phyloP scores from a whole-genome alignment of 1,284 basidiomycete genomes.

The Heterobasidion occidentale region DNA sequence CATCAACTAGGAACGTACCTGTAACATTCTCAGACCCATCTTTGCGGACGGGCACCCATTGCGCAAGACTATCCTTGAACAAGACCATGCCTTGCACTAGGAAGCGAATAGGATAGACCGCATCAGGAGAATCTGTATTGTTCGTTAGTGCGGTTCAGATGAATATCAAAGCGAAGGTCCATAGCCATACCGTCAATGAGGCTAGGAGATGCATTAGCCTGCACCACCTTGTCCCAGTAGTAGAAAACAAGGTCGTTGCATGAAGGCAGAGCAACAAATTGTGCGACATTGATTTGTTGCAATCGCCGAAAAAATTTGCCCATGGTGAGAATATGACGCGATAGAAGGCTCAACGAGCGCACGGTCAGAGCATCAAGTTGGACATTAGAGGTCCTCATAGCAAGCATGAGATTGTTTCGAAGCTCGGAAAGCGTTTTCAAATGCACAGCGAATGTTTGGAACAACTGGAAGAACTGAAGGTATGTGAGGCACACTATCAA shows the following conservation, averaged over 20 bases:
- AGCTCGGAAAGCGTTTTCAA: slow-evolving; percentile 45
- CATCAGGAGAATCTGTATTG: slow-evolving; percentile 36
- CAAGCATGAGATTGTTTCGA: slow-evolving; percentile 31
- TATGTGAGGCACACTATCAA: neutral
- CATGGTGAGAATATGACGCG: slow-evolving; percentile 58
- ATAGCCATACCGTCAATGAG: slow-evolving; percentile 45
- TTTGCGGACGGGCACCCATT: slow-evolving; percentile 60
- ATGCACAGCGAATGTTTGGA: slow-evolving; percentile 48
- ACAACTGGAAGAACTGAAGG: slow-evolving; percentile 50
- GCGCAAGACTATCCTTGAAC: slow-evolving; percentile 77
- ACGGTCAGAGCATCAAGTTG: slow-evolving; percentile 20
- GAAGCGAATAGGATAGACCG: slow-evolving; percentile 69
- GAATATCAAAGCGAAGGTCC: neutral
- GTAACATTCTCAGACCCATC: slow-evolving; percentile 51
- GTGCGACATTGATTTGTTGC: slow-evolving; percentile 50
- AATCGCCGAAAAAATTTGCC: slow-evolving; percentile 74
- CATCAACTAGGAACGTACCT: slow-evolving; percentile 32
- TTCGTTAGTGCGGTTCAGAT: neutral
- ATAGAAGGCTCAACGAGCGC: slow-evolving; percentile 45
- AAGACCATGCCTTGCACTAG: slow-evolving; percentile 83
- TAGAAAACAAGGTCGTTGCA: slow-evolving; percentile 64
- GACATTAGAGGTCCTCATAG: slow-evolving; percentile 18
- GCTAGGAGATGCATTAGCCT: slow-evolving; percentile 46
- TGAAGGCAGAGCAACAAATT: slow-evolving; percentile 56
- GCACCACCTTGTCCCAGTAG: slow-evolving; percentile 71